These are phyloP conservation scores for Tuber magnatum DNA, from an alignment of 495 filamentous ascomycete species.

Conservation along the genomic window DNA sequence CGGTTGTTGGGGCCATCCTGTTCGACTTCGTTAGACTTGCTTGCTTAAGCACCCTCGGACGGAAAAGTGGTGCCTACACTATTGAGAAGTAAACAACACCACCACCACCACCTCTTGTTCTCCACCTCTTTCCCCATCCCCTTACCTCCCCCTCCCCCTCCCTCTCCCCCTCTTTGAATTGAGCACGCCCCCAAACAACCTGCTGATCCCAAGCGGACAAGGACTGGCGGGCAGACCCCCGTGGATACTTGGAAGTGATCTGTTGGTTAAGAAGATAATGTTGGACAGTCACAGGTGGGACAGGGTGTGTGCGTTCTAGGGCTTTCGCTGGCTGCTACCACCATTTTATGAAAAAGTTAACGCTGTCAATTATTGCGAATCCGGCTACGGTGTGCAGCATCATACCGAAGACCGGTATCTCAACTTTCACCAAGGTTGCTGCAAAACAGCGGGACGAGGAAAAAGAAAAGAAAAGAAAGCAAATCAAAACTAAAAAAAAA, in stretches of 20 bases:
- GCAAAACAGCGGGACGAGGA: neutral
- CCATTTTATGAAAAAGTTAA: constrained; percentile 3
- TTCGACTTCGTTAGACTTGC: neutral
- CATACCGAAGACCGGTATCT: neutral
- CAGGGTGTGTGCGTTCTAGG: constrained; percentile 4
- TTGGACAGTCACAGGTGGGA: constrained; percentile 3
- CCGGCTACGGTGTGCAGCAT: neutral
- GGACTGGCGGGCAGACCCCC: neutral
- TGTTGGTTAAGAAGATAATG: neutral
- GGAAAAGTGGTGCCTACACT: neutral
- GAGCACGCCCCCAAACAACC: constrained; percentile 1
- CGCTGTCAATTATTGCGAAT: constrained; percentile 1
- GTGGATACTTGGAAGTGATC: neutral
- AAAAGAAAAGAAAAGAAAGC: neutral
- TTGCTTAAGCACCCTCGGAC: neutral
- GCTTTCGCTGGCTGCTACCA: neutral
- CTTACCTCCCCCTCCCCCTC: neutral
- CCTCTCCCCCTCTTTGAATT: neutral
- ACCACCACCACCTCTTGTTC: neutral
- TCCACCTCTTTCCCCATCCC: neutral
- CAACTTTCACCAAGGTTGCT: neutral
- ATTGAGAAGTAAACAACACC: neutral
- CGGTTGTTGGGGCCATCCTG: neutral
- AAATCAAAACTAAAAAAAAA: neutral
- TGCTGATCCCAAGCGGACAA: neutral